Base-by-base conservation (phyloP, 805 yeast species). In the Wickerhamiella kurtzmanii region DNA sequence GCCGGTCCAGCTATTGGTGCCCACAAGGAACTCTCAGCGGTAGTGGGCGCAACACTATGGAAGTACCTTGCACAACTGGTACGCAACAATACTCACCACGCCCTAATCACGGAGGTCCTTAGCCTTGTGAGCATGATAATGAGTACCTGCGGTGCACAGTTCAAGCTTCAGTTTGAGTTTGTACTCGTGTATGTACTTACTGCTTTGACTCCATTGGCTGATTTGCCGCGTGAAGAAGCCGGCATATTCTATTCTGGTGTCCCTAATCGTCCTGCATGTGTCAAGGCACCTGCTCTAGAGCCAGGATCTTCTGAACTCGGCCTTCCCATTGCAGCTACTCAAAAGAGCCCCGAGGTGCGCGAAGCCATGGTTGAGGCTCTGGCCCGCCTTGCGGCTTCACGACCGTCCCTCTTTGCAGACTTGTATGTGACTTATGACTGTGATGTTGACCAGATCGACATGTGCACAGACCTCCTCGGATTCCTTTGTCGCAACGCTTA, bases 391-490 rank as follows among this genome's bases (percentile, higher is more conserved):
- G 58, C 65, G 15, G 54, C 95, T 48, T 76, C 84, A 0, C 50
- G 45, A 9, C 89, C 95, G 1, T 66, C 74, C 2, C 79, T 85
- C 48, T 86, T 87, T 61, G 75, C 86, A 13, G 74, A 77, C 40
- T 62, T 88, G 35, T 92, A 83, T 60, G 79, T 83, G 47, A 80
- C 79, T 48, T 92, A 79, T 61, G 98, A 92, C 62, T 89, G 97
- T 64, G 89, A 86, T 59, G 79, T 86, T 53, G 94, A 86, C 50
- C 76, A 89, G 53, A 72, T 80, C 1, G 96, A 92, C 60, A 64
- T 94, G 47, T 73, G 89, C 15, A 73, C 73, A 19, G 74, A 76
- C 36, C 65, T 84, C 22, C 61, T 92, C 38, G 81, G 81, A 41
- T 75, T 81, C 41, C 69, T 92, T 46, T 78, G 94, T 46, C 75